Evolutionary conservation across 2,329 filamentous ascomycete genomes (phyloP).

Genomic region (Mycosphaerella arachidis): DNA sequence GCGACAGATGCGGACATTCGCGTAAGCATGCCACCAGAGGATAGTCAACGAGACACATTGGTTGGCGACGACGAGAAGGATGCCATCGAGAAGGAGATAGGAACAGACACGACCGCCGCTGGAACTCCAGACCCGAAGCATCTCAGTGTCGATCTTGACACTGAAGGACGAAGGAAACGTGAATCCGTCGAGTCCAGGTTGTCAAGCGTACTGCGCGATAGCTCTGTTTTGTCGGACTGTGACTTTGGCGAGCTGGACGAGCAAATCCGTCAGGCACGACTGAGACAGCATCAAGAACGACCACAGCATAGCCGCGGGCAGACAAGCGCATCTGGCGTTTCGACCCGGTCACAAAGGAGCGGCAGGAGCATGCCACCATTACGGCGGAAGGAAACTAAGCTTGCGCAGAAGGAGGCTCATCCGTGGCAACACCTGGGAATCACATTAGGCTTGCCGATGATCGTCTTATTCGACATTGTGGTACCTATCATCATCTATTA

Average conservation of each 20-base stretch:
- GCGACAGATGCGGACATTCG: conserved; percentile 1
- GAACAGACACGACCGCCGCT: conserved; percentile 1
- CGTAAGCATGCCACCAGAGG: conserved; percentile 3
- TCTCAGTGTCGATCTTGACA: conserved; percentile 13
- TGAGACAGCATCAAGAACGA: conserved; percentile 4
- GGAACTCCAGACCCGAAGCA: conserved; percentile 11
- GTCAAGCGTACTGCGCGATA: conserved; percentile 11
- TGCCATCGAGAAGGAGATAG: conserved; percentile 16
- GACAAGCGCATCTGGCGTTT: conserved; percentile 12
- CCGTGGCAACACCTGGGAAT: conserved; percentile 29
- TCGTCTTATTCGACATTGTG: conserved; percentile 30
- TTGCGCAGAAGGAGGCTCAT: conserved; percentile 27
- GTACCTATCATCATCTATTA: conserved; percentile 33
- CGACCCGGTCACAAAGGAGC: conserved; percentile 12
- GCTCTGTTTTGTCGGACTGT: conserved; percentile 14
- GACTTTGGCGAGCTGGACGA: conserved; percentile 15
- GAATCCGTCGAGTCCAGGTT: conserved; percentile 19
- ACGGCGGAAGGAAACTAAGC: conserved; percentile 23
- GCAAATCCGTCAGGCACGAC: conserved; percentile 3
- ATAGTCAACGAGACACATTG: conserved; percentile 4
- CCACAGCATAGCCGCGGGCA: conserved; percentile 16
- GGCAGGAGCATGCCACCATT: conserved; percentile 22
- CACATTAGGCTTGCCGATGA: conserved; percentile 30
- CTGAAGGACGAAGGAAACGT: conserved; percentile 9
- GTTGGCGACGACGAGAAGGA: conserved; percentile 15